A percentile compares a stretch with the other conserved stretches of the same genome.
phyloP scores from a whole-genome alignment of 129 eudicot genomes.

The Arctium lappa region DNA sequence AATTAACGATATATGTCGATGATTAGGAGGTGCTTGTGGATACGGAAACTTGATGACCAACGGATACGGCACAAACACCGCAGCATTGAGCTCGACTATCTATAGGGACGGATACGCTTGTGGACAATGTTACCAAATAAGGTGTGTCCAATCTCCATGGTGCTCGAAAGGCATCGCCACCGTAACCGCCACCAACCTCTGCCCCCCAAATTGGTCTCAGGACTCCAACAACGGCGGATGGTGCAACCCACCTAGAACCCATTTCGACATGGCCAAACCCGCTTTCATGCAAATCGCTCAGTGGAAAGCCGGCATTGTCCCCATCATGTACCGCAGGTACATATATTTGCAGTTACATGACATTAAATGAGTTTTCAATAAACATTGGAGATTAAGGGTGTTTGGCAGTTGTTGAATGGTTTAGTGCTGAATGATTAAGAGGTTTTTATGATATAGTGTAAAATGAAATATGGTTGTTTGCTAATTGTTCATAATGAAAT shows the following conservation, averaged over 20 bases:
- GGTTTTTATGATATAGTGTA: too few relatives aligned
- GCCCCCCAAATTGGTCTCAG: constrained; percentile 78
- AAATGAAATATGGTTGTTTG: too few relatives aligned
- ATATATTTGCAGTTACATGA: not conserved
- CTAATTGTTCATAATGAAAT: too few relatives aligned
- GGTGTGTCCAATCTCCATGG: constrained; percentile 54
- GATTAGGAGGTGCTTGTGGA: constrained; percentile 91
- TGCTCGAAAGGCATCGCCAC: constrained; percentile 53
- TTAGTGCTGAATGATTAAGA: too few relatives aligned
- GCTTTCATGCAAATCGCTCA: constrained; percentile 87
- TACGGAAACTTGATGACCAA: constrained; percentile 65
- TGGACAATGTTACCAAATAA: constrained; percentile 71
- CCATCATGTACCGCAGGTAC: constrained; percentile 78
- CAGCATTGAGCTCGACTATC: constrained; percentile 82
- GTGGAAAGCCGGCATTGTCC: constrained; percentile 87
- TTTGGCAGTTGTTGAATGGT: too few relatives aligned
- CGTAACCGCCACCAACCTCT: constrained; percentile 83
- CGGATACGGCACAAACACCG: constrained; percentile 79
- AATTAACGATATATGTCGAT: not conserved
- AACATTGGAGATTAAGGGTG: too few relatives aligned
- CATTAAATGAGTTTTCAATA: not conserved
- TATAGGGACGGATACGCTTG: constrained; percentile 78
- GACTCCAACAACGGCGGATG: constrained; percentile 80
- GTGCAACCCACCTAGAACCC: constrained; percentile 96
- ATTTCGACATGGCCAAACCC: constrained; percentile 91